phyloP scores from a whole-genome alignment of 2,329 filamentous ascomycete species.

The Eurotiales sp. region DNA sequence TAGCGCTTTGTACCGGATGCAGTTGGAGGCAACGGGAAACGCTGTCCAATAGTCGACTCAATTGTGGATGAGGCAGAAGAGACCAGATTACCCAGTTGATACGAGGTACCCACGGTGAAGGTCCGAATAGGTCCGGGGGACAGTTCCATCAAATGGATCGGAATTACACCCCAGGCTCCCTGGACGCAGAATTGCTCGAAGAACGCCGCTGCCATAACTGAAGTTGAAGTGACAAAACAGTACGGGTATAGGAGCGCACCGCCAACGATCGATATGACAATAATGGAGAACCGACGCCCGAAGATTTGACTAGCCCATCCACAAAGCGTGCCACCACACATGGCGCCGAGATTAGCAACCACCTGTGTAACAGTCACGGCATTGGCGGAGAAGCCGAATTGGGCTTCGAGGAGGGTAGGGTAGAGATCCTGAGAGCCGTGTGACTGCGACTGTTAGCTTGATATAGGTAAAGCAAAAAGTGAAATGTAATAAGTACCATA shows the following conservation, averaged over 20 bases:
- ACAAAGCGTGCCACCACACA: slow-evolving; percentile 63
- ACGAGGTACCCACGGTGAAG: slow-evolving; percentile 60
- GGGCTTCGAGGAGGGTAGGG: slow-evolving; percentile 57
- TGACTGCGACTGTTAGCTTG: slow-evolving; percentile 39
- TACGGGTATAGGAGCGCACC: slow-evolving; percentile 82
- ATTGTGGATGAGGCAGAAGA: slow-evolving; percentile 66
- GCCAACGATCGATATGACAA: slow-evolving; percentile 60
- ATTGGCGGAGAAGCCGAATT: slow-evolving; percentile 54
- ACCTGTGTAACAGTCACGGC: slow-evolving; percentile 68
- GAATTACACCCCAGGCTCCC: slow-evolving; percentile 72
- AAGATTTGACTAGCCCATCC: slow-evolving; percentile 68
- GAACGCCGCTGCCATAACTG: slow-evolving; percentile 74
- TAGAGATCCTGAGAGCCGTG: slow-evolving; percentile 69
- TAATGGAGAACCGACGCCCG: slow-evolving; percentile 66
- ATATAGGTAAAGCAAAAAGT: neutral
- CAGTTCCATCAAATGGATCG: slow-evolving; percentile 64
- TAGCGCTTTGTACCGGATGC: slow-evolving; percentile 52
- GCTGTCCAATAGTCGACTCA: slow-evolving; percentile 69
- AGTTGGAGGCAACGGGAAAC: slow-evolving; percentile 64
- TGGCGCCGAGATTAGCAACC: slow-evolving; percentile 67
- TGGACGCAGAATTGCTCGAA: slow-evolving; percentile 79
- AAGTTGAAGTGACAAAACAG: slow-evolving; percentile 60
- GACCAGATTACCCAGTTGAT: slow-evolving; percentile 62
- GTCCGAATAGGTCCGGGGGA: slow-evolving; percentile 59
- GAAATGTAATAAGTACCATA: slow-evolving; percentile 55